phyloP scores from a whole-genome alignment of 352 stramenopile genomes.

The Phytophthora pinifolia region DNA sequence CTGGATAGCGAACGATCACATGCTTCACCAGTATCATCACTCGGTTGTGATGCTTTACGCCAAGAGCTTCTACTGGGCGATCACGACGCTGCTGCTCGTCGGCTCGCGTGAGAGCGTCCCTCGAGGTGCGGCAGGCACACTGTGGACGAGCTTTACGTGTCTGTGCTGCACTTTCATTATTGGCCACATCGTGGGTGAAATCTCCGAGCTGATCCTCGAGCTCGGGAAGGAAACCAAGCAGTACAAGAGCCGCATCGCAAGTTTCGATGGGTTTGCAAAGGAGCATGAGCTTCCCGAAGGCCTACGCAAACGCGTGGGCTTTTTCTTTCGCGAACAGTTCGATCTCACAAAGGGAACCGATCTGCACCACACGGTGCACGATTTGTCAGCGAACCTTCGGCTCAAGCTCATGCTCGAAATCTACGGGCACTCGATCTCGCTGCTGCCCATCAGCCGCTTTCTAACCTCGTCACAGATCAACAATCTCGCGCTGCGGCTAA shows the following conservation, averaged over 20 bases:
- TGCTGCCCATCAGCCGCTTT: constrained; percentile 60
- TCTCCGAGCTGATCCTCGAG: constrained; percentile 76
- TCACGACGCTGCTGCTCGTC: constrained; percentile 63
- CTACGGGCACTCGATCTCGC: constrained; percentile 50
- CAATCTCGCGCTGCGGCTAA: constrained; percentile 61
- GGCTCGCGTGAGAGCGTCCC: constrained; percentile 62
- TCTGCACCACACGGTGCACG: constrained; percentile 48
- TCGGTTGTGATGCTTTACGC: constrained; percentile 54
- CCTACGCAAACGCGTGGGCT: constrained; percentile 48
- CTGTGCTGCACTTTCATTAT: constrained; percentile 74
- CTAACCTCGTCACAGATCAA: constrained; percentile 61
- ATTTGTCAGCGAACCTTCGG: constrained; percentile 67
- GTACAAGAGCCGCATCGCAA: constrained; percentile 66
- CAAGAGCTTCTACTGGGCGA: constrained; percentile 71
- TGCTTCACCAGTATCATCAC: constrained; percentile 63
- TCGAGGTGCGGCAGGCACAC: constrained; percentile 36
- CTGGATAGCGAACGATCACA: constrained; percentile 61
- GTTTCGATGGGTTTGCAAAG: constrained; percentile 77
- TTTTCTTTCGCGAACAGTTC: constrained; percentile 67
- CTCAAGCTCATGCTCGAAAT: constrained; percentile 79
- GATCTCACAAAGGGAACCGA: constrained; percentile 51
- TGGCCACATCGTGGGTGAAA: constrained; percentile 67
- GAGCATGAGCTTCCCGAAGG: constrained; percentile 48
- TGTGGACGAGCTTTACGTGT: constrained; percentile 64
- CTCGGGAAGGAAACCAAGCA: constrained; percentile 75